Base-by-base conservation (phyloP, 495 filamentous ascomycete species). In the Podospora conica region DNA sequence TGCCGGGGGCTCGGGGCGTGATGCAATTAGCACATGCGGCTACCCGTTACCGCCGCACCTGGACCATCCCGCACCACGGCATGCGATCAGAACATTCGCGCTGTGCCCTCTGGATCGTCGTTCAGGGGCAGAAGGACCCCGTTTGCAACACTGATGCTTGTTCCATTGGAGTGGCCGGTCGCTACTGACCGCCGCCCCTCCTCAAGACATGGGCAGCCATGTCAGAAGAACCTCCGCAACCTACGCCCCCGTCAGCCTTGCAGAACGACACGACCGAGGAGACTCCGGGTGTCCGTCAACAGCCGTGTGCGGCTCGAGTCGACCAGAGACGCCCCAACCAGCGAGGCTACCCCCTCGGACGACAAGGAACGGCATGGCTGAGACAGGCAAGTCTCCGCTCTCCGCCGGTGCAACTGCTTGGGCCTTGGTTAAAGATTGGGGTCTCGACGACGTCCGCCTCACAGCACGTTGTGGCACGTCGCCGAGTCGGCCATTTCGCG, bases 41-140 rank as follows among this genome's bases (percentile, higher is more conserved):
- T 56, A 68, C 60, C 70, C 70, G 70, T 53, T 57, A 31, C 40
- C 18, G 40, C 40, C 65, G 53, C 48, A 22, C 55, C 63, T 56
- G 57, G 59, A 53, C 58, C 24, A 28, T 57, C 65, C 62, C 66
- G 68, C 40, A 66, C 21, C 28, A 55, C 59, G 40, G 40, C 54
- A 61, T 61, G 53, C 69, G 69, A 71, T 71, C 69, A 66, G 54
- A 28, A 58, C 28, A 27, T 48, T 15, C 23, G 27, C 28, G 28
- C 31, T 56, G 60, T 56, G 11, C 10, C 21, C 54, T 60, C 21
- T 27, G 28, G 66, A 70, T 70, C 69, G 69, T 58, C 11, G 40
- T 48, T 48, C 40, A 48, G n/a, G 40, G 33, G 40, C 18, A n/a
- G 31, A 63, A 62, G 31, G 60, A 28, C 27, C 66, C 53, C 33